Conservation (phyloP, 495 filamentous ascomycete species). For the Elaphomyces granulatus region DNA sequence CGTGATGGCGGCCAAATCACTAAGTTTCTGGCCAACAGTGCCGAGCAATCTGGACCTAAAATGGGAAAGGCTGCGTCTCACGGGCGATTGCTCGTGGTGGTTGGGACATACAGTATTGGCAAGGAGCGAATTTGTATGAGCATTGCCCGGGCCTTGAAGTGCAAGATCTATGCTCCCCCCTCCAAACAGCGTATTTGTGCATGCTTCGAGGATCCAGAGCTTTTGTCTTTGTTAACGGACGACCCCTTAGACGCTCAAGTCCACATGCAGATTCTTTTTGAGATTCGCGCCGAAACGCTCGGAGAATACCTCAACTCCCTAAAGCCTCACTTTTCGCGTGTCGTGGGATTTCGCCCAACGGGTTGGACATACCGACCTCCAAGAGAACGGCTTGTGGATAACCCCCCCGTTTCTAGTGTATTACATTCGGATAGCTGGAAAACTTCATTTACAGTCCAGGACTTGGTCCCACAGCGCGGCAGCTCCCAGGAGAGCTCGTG, state of each 20-base stretch:
- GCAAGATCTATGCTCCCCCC: constrained; percentile 80
- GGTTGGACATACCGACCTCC: constrained; percentile 85
- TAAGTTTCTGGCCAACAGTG: constrained; percentile 38
- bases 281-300: constrained; percentile 76
- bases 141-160: constrained; percentile 71
- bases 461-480: constrained; percentile 67
- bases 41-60: constrained; percentile 4
- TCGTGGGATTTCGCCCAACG: constrained; percentile 83
- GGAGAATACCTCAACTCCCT: constrained; percentile 69
- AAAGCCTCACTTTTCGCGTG: constrained; percentile 62
- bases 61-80: constrained; percentile 9
- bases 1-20: constrained; percentile 42
- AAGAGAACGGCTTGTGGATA: constrained; percentile 44
- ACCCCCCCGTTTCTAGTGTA: constrained; percentile 50
- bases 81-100: constrained; percentile 75
- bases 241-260: constrained; percentile 80
- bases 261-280: constrained; percentile 92
- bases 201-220: constrained; percentile 73
- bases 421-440: constrained; percentile 63
- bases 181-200: constrained; percentile 70
- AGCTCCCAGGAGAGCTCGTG: constrained; percentile 61
- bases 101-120: constrained; percentile 95
- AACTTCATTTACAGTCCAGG: constrained; percentile 43
- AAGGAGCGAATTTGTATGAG: constrained; percentile 94
- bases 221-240: constrained; percentile 58